phyloP scores from a whole-genome alignment of 257 asterid species.

The Marsdenia floribunda region DNA sequence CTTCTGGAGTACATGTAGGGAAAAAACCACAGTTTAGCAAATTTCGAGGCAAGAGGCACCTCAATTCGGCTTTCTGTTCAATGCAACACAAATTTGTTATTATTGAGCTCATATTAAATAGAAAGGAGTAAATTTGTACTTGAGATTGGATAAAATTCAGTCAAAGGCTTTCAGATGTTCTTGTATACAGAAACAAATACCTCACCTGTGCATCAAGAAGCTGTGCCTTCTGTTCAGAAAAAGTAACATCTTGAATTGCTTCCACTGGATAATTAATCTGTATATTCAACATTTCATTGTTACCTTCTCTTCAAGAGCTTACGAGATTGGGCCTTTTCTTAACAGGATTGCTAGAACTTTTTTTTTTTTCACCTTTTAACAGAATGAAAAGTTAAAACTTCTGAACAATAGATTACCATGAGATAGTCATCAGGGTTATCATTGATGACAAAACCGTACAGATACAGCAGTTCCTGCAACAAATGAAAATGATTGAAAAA shows the following conservation, averaged over 20 bases:
- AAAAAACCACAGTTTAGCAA: conserved; percentile 68
- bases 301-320: neutral
- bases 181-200: neutral
- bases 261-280: conserved; percentile 85
- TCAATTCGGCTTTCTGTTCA: conserved; percentile 70
- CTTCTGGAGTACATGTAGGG: conserved; percentile 38
- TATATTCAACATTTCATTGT: neutral
- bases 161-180: neutral
- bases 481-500: conserved; percentile 18
- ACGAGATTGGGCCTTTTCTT: neutral
- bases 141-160: neutral
- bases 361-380: neutral
- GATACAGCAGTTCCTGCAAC: conserved; percentile 85
- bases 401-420: conserved; percentile 50
- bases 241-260: conserved; percentile 60
- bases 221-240: conserved; percentile 69
- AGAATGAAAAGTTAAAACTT: neutral
- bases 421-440: conserved; percentile 91
- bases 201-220: conserved; percentile 91
- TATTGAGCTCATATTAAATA: neutral
- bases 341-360: conserved; percentile 7
- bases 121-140: neutral
- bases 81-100: conserved; percentile 18
- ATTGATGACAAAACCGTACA: conserved; percentile 75
- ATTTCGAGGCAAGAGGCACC: conserved; percentile 71